Conservation (phyloP, 192 early-diverging fungal species). For the Coemansia sp. region DNA sequence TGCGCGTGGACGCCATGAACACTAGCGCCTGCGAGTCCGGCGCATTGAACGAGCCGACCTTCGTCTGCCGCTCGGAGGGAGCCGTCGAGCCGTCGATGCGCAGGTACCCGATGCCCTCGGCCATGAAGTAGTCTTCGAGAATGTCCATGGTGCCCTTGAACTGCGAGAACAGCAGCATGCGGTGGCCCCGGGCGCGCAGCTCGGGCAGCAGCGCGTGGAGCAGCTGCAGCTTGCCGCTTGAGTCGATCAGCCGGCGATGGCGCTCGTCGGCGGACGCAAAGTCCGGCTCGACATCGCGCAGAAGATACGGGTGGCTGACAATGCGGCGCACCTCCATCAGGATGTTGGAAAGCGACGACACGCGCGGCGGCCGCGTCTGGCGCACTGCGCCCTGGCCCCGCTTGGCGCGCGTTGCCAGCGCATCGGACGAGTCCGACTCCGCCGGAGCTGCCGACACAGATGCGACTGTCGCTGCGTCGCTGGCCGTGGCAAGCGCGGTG, state of each 20-base stretch:
- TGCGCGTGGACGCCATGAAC: conserved; percentile 90
- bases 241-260: conserved; percentile 76
- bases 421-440: background rate
- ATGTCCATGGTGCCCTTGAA: conserved; percentile 92
- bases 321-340: conserved; percentile 95
- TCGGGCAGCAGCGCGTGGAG: conserved; percentile 87
- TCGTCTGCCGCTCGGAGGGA: conserved; percentile 74
- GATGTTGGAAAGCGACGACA: conserved; percentile 79
- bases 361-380: background rate
- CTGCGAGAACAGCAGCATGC: conserved; percentile 95
- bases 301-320: conserved; percentile 89
- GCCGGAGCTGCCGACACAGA: background rate
- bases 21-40: conserved; percentile 82
- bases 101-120: conserved; percentile 73
- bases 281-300: conserved; percentile 65
- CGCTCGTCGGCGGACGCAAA: conserved; percentile 63
- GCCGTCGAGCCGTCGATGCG: conserved; percentile 87
- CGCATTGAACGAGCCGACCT: conserved; percentile 91
- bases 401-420: background rate
- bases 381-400: background rate
- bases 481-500: conserved; percentile 17
- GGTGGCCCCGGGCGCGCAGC: conserved; percentile 83
- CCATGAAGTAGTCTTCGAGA: conserved; percentile 81
- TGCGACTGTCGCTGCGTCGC: conserved; percentile 18
- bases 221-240: conserved; percentile 93